A percentile compares a stretch with the other conserved stretches of the same genome.
phyloP scores from a whole-genome alignment of 2,329 filamentous ascomycete species.

The Fusarium proliferatum region DNA sequence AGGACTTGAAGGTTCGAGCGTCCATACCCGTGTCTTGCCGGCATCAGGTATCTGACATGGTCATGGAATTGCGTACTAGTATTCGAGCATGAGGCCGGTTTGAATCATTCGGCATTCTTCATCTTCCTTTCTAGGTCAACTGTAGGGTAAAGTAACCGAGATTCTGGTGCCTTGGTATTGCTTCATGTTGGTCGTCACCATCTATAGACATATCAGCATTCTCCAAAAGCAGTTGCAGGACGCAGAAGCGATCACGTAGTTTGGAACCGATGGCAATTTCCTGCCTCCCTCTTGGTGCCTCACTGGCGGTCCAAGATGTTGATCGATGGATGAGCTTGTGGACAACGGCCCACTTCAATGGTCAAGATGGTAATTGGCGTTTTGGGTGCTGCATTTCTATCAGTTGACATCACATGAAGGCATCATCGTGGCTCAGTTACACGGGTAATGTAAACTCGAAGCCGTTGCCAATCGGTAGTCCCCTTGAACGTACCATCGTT shows the following conservation, averaged over 20 bases:
- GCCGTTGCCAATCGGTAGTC: rapidly evolving
- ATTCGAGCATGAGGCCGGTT: rapidly evolving
- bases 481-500: rapidly evolving
- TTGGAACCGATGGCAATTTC: neutral
- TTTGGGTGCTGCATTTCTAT: neutral
- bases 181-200: neutral
- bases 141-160: neutral
- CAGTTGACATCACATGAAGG: neutral
- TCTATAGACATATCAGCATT: neutral
- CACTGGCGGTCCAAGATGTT: neutral
- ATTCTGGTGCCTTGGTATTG: too few relatives aligned
- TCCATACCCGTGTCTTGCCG: rapidly evolving
- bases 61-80: rapidly evolving
- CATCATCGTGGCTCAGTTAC: neutral
- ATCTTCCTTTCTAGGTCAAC: neutral
- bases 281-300: neutral
- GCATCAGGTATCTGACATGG: neutral
- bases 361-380: rapidly evolving
- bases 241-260: rapidly evolving
- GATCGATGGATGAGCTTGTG: neutral
- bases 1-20: rapidly evolving
- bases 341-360: neutral
- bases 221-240: too few relatives aligned
- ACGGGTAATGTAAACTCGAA: neutral
- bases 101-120: rapidly evolving